phyloP scores from a whole-genome alignment of 495 filamentous ascomycete species.

The Aspergillus ostianus region DNA sequence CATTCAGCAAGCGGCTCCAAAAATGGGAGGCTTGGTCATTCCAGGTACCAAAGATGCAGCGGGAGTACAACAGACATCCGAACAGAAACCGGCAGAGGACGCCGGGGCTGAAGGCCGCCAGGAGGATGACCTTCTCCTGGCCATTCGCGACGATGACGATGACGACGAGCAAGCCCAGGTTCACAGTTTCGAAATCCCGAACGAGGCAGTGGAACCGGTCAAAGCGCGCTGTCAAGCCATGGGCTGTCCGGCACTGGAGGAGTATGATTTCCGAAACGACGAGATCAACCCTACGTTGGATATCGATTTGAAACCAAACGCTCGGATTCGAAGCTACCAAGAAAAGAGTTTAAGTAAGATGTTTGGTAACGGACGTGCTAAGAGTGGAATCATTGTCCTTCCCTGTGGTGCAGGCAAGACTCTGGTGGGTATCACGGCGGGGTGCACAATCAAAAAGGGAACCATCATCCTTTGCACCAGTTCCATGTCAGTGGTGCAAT shows the following conservation, averaged over 20 bases:
- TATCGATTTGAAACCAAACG: constrained; percentile 83
- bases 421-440: constrained; percentile 92
- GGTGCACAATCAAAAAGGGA: constrained; percentile 95
- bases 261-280: constrained; percentile 98
- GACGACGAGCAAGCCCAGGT: constrained; percentile 89
- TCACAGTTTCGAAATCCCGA: constrained; percentile 90
- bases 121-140: constrained; percentile 60
- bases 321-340: constrained; percentile 87
- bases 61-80: constrained; percentile 66
- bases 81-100: constrained; percentile 38
- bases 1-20: constrained; percentile 76
- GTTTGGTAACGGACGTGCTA: constrained; percentile 97
- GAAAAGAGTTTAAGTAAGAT: constrained; percentile 97
- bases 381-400: constrained; percentile 95
- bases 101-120: constrained; percentile 25
- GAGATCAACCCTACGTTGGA: constrained; percentile 83
- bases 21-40: constrained; percentile 87
- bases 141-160: constrained; percentile 75
- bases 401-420: constrained; percentile 98
- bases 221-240: constrained; percentile 88
- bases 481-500: constrained; percentile 97
- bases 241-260: constrained; percentile 83
- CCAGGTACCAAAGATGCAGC: constrained; percentile 93
- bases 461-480: constrained; percentile 94
- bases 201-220: constrained; percentile 74